Conservation (phyloP, 176 grass and related monocot species). For the Oryza meridionalis region DNA sequence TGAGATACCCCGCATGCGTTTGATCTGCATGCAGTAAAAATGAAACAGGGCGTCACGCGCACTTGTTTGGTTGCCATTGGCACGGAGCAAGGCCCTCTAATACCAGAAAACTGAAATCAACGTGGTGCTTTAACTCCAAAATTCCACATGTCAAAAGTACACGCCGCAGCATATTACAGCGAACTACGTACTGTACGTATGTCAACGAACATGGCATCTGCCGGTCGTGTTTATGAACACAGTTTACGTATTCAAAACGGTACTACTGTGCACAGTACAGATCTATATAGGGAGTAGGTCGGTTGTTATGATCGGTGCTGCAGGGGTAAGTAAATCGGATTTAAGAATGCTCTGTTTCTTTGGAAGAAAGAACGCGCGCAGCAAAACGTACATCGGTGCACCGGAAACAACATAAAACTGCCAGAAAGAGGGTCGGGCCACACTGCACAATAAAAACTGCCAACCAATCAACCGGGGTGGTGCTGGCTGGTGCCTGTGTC, state of each 20-base stretch:
- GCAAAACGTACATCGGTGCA: too few relatives aligned
- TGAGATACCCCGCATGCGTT: neutral
- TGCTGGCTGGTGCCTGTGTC: too few relatives aligned
- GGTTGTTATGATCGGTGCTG: neutral
- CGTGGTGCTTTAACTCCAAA: neutral
- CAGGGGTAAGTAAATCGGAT: neutral
- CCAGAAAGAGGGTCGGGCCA: too few relatives aligned
- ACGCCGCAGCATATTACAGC: neutral
- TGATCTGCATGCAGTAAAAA: conserved; percentile 4
- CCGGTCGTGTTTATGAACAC: neutral
- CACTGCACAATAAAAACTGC: too few relatives aligned
- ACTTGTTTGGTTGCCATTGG: conserved; percentile 23
- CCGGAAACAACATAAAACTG: too few relatives aligned
- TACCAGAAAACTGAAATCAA: neutral
- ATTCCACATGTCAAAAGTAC: neutral
- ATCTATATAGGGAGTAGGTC: neutral
- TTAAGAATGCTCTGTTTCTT: neutral
- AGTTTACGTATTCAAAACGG: neutral
- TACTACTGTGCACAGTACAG: neutral
- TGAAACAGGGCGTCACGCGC: conserved; percentile 22
- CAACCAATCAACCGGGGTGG: too few relatives aligned
- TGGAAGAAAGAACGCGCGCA: neutral
- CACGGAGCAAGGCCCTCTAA: neutral
- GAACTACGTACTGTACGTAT: neutral
- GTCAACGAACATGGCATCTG: neutral